A percentile compares a stretch with the other conserved stretches of the same genome.
These are phyloP conservation scores for Secale cereale DNA, from an alignment of 176 grass and related monocot genomes.

Conservation along the genomic window DNA sequence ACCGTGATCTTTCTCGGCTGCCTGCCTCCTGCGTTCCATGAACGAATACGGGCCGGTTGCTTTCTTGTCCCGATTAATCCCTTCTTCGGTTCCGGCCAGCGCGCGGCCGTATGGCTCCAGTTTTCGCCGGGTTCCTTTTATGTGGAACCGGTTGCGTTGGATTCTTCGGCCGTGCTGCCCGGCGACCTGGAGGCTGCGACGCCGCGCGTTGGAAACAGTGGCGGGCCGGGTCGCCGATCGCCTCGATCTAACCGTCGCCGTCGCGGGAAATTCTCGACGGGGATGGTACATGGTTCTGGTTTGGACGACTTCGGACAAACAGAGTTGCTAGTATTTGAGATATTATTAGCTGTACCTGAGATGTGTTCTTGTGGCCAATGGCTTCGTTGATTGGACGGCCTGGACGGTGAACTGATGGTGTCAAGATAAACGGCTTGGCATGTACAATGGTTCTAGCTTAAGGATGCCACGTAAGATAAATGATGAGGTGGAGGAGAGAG, in stretches of 20 bases:
- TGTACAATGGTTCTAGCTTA: no score
- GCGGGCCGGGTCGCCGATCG: background rate
- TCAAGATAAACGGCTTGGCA: background rate
- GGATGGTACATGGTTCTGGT: background rate
- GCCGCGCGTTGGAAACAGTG: conserved; percentile 24
- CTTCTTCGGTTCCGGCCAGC: background rate
- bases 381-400: background rate
- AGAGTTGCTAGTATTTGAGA: background rate
- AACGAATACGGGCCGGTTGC: background rate
- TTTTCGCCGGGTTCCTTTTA: background rate
- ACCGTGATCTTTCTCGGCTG: background rate
- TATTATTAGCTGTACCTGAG: background rate
- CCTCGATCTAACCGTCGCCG: background rate
- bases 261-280: background rate
- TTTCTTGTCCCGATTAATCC: background rate
- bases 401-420: background rate
- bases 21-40: background rate
- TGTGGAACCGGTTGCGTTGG: background rate
- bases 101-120: background rate
- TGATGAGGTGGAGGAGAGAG: no score
- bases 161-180: conserved; percentile 2
- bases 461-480: no score
- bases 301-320: background rate
- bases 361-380: background rate
- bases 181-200: conserved; percentile 32